Base-by-base conservation (phyloP, 2,329 filamentous ascomycete species). In the Geoglossum cookeanum region DNA sequence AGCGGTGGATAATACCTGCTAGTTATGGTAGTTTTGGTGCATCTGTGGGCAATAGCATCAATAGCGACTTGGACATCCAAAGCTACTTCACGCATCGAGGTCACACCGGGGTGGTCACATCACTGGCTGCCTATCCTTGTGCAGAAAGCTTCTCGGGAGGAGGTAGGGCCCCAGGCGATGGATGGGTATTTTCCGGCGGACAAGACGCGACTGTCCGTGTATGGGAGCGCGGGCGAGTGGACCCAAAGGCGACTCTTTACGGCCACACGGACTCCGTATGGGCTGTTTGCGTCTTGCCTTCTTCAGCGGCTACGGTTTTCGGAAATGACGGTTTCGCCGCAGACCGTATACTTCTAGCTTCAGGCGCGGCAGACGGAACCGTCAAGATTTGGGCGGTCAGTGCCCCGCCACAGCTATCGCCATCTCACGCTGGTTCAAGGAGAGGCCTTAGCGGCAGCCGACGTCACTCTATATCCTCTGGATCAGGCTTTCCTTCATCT, bases 101-200 rank as follows among this genome's bases (percentile, higher is more conserved):
- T 8, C 92, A 98, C 66, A 79, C 83, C n/a, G 91, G 92, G 2
- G 81, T 89, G 1, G 90, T 98, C 1, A 85, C 94, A 45, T 88
- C 81, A 48, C 73, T 98, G 30, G 84, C 91, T 0, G 85, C 91
- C 3, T 96, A 88, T 76, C 89, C 88, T 1, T 83, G 88, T 1
- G 84, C 87, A 1, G 86, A 87, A 30, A 92, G 87, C 65, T 95
- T 96, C 67, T 85, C 87, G 6, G 94, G 88, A 17, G 87, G 90
- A 39, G 89, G 90, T 5, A 81, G 90, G 61, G 87, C 87, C 6
- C 81, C 85, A 64, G 91, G 91, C 35, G 92, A 97, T 64, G 92
- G 92, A 32, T 98, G 92, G 92, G 90, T 98, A 62, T 98, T 98
- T 70, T 97, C 91, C 4, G 92, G 92, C 60, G 92, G 92, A 3